Percentiles rank a stretch among this genome's conserved stretches.
Evolutionary conservation across 1,284 basidiomycete species (phyloP).

Genomic region (Rhodotorula sp.): DNA sequence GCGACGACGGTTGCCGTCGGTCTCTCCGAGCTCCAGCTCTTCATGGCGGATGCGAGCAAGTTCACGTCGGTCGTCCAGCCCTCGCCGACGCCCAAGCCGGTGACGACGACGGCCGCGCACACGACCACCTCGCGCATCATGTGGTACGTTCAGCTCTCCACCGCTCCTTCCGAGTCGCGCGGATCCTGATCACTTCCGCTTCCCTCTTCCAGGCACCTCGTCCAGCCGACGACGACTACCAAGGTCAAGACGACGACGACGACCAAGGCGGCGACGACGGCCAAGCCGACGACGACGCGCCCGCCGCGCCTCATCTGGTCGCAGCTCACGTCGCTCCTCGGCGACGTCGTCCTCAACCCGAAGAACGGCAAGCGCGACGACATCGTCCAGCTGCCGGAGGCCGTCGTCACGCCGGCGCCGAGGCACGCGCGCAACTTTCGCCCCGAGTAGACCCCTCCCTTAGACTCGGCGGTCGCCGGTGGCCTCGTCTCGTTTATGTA

Average conservation of each 20-base stretch:
- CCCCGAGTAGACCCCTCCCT: too few relatives aligned
- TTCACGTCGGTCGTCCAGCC: neutral
- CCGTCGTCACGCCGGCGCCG: neutral
- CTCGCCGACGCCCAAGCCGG: neutral
- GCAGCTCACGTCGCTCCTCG: neutral
- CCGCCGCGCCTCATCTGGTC: neutral
- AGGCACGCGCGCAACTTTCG: constrained; percentile 22
- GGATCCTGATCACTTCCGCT: neutral
- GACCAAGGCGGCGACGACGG: neutral
- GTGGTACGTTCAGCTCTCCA: neutral
- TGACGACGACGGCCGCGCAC: neutral
- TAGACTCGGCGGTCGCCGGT: neutral
- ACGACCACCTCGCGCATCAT: neutral
- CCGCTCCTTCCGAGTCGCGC: neutral
- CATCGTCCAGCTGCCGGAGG: neutral
- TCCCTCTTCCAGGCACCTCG: neutral
- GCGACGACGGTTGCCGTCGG: constrained; percentile 30
- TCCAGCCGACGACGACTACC: neutral
- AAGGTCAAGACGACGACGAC: constrained; percentile 5
- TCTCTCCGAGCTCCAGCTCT: constrained; percentile 27
- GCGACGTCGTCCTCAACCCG: constrained; percentile 4
- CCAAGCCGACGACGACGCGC: too few relatives aligned
- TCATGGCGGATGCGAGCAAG: constrained; percentile 16
- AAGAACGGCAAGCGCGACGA: neutral
- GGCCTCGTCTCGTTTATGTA: neutral